These are phyloP conservation scores for Besnoitia besnoiti DNA, from an alignment of 169 alveolate species.

Conservation along the genomic window DNA sequence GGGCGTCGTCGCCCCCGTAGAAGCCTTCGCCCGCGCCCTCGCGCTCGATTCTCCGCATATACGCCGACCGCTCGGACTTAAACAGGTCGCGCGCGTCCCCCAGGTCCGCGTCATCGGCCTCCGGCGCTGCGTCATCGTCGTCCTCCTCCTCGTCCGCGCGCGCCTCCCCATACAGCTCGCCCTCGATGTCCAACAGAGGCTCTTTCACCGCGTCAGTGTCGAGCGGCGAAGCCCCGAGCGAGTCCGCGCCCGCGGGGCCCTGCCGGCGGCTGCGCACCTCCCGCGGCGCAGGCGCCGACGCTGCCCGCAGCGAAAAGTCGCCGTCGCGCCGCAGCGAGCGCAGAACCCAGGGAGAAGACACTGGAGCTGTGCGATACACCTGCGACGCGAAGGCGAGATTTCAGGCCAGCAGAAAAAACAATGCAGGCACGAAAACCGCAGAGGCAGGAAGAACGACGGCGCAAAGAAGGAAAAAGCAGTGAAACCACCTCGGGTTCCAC, in stretches of 20 bases:
- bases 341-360: neutral
- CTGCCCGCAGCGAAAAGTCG: neutral
- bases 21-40: neutral
- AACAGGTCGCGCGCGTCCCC: neutral
- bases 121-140: neutral
- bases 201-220: too few species aligned
- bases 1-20: neutral
- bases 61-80: neutral
- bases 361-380: neutral
- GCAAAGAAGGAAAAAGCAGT: too few species aligned
- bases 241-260: too few species aligned
- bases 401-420: too few species aligned
- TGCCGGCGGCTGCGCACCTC: too few species aligned
- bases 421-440: too few species aligned
- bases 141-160: neutral
- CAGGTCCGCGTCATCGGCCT: neutral
- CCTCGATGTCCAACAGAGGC: neutral
- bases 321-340: neutral
- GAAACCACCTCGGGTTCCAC: too few species aligned
- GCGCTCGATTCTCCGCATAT: neutral
- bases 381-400: neutral
- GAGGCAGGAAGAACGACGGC: too few species aligned
- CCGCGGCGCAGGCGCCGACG: neutral
- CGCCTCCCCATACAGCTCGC: neutral
- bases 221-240: too few species aligned